Evolutionary conservation across 2,329 filamentous ascomycete species (phyloP), one percentile per base, ranked within the genome.

Genomic region (Ceratocystis cacaofunesta): DNA sequence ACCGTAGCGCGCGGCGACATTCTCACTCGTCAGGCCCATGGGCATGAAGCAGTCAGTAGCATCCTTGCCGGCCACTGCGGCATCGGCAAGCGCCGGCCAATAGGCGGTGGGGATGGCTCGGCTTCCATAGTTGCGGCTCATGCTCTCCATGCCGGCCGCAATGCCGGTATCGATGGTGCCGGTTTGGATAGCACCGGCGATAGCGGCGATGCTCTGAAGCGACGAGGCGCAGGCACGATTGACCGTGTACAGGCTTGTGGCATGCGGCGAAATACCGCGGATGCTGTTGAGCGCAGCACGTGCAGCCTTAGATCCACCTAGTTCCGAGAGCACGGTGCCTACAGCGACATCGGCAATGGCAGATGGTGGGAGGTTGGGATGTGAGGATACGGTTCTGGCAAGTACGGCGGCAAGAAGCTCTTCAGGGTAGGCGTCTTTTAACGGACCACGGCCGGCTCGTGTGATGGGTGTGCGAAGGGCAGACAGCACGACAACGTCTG

Each of bases 401-500:
- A 97, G 78, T 61, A 95, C 80, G 68, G 91, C 85, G 74, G 91
- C 90, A 68, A 95, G 75, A 66, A 99, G 80, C 76, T 87, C 92
- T 76, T 99, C 94, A 69, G 97, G 84, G 50, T 82, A 83, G 5
- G 91, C 95, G 75, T 99, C 92, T 80, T 96, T 97, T 81, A 99
- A 88, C 52, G 90, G 90, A 70, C 94, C 92, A 82, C 96, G 96
- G 75, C 82, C 82, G 64, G 83, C 91, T 79, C 96, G 96, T 73
- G 87, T 82, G 68, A 99, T 82, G 0, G 94, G 91, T 30, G 92
- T 96, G 65, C 94, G 89, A 71, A 92, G 80, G 32, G 92, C 92
- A 67, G 95, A 84, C 8, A 94, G 97, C 73, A 97, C 96, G 74
- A 99, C 94, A 65, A 99, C 82, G 79, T 99, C 94, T 8, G 62